These are phyloP conservation scores for Porpolomopsis calyptriformis DNA, from an alignment of 768 basidiomycete species.

Conservation along the genomic window DNA sequence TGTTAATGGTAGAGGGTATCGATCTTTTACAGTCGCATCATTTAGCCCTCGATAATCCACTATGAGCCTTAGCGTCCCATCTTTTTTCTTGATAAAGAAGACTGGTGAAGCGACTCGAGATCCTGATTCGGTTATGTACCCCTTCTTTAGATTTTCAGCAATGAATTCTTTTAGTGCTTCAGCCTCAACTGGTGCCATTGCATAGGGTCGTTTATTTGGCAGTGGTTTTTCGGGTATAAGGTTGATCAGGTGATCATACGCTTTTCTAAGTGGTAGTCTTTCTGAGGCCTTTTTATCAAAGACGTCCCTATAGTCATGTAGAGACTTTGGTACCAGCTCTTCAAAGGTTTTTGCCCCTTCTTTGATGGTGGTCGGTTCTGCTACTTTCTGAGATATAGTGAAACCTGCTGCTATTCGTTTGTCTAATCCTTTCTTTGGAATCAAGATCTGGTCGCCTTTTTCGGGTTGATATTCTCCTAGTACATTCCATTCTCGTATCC, in stretches of 20 bases:
- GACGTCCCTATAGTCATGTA: background rate
- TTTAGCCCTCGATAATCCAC: conserved; percentile 27
- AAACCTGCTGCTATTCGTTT: too few relatives aligned
- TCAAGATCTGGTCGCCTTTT: too few relatives aligned
- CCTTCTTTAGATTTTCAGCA: conserved; percentile 21
- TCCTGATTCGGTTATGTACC: conserved; percentile 25
- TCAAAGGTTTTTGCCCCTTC: background rate
- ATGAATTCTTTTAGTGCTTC: conserved; percentile 10
- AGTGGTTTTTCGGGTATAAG: background rate
- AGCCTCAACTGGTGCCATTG: conserved; percentile 13
- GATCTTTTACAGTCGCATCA: conserved; percentile 15
- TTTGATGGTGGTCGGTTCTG: background rate
- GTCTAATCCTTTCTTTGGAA: too few relatives aligned
- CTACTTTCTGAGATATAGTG: too few relatives aligned
- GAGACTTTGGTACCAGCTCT: background rate
- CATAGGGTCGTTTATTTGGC: conserved; percentile 6
- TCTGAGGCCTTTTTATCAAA: background rate
- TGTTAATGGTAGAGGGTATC: conserved; percentile 18
- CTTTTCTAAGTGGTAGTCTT: background rate
- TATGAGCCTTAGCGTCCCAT: conserved; percentile 23
- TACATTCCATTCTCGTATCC: too few relatives aligned
- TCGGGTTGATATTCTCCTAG: too few relatives aligned
- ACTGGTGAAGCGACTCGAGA: conserved; percentile 23
- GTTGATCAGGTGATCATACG: background rate
- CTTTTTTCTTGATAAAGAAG: conserved; percentile 25